phyloP scores from a whole-genome alignment of 2,329 filamentous ascomycete genomes.

The Neonectria sp. region DNA sequence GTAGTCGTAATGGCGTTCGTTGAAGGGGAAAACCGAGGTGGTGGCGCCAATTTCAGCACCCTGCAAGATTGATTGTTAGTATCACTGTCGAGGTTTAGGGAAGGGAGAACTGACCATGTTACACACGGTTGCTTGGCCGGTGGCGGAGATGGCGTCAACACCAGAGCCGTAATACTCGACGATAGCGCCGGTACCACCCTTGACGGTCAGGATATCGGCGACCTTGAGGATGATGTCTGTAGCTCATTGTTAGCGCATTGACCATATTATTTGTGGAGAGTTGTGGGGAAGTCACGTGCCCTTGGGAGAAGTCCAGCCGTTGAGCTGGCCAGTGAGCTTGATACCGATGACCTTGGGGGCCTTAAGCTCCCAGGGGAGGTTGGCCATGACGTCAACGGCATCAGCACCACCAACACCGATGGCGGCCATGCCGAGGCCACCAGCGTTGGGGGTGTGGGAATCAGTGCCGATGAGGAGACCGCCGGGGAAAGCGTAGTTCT shows the following conservation, averaged over 20 bases:
- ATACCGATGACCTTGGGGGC: conserved; percentile 98
- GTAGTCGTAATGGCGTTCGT: conserved; percentile 96
- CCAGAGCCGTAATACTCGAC: conserved; percentile 83
- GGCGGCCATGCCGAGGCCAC: conserved; percentile 94
- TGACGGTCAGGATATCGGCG: conserved; percentile 96
- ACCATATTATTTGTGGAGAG: not conserved
- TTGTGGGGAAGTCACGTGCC: conserved; percentile 66
- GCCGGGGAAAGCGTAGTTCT: conserved; percentile 99
- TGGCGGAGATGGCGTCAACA: conserved; percentile 78
- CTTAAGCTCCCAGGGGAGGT: conserved; percentile 98
- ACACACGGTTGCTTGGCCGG: conserved; percentile 87
- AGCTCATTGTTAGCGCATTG: conserved; percentile 20
- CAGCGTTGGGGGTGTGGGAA: conserved; percentile 97
- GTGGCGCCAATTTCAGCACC: conserved; percentile 84
- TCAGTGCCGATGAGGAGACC: conserved; percentile 98
- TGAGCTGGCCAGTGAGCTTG: conserved; percentile 90
- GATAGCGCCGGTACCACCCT: conserved; percentile 96
- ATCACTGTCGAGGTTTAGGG: not conserved
- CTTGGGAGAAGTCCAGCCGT: conserved; percentile 94
- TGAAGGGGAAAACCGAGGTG: conserved; percentile 97
- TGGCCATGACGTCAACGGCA: conserved; percentile 98
- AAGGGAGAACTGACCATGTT: conserved; percentile 64
- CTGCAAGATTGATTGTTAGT: conserved; percentile 38
- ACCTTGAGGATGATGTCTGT: conserved; percentile 97
- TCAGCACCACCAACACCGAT: conserved; percentile 99